Conservation (phyloP, 257 asterid genomes). For the Petrea volubilis region DNA sequence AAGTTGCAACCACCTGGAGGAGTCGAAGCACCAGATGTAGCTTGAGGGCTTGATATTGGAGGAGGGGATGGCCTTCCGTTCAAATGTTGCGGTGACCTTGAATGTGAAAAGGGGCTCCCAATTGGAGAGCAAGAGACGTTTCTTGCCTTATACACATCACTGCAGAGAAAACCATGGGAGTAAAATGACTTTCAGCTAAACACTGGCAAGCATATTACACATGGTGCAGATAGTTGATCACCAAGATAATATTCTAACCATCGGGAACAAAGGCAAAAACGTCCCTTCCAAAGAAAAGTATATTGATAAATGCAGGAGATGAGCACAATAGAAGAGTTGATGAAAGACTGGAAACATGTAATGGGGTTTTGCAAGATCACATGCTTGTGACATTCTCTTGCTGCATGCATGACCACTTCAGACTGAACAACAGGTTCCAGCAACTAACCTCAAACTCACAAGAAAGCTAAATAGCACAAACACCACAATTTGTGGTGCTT, state of each 20-base stretch:
- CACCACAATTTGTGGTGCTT: neutral
- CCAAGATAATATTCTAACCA: neutral
- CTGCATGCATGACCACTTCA: neutral
- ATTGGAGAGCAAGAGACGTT: conserved; percentile 68
- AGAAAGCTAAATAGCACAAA: conserved; percentile 15
- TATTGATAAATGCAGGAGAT: neutral
- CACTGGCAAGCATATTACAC: neutral
- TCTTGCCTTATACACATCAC: conserved; percentile 51
- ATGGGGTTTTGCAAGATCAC: neutral
- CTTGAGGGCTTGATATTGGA: conserved; percentile 71
- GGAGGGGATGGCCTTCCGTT: conserved; percentile 54
- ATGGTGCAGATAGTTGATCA: neutral
- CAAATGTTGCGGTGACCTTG: conserved; percentile 63
- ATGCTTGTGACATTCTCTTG: neutral
- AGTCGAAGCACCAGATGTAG: conserved; percentile 71
- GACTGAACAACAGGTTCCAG: neutral
- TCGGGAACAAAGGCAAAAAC: neutral
- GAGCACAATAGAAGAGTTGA: neutral
- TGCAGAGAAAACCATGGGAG: conserved; percentile 29
- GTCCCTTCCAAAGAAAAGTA: neutral
- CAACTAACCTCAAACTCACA: neutral
- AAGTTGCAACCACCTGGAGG: conserved; percentile 53
- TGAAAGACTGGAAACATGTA: neutral
- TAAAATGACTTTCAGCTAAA: conserved; percentile 15
- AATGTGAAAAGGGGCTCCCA: conserved; percentile 62